phyloP scores from a whole-genome alignment of 2,329 filamentous ascomycete genomes.

The Trichophyton benhamiae region DNA sequence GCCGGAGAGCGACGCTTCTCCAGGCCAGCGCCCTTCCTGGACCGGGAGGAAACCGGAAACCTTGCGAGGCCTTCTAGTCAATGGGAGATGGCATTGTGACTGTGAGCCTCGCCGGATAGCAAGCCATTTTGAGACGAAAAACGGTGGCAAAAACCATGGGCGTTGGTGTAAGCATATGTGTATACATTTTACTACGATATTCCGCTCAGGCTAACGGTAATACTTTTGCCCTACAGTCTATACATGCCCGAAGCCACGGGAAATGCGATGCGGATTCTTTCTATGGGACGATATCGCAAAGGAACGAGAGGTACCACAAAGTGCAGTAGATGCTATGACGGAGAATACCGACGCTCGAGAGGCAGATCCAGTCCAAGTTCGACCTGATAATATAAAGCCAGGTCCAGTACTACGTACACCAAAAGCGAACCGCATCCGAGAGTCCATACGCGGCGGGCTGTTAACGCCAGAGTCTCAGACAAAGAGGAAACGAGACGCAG shows the following conservation, averaged over 20 bases:
- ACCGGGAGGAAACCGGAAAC: not conserved
- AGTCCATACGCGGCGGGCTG: constrained; percentile 16
- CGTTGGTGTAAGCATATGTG: constrained; percentile 36
- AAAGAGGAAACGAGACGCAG: constrained; percentile 12
- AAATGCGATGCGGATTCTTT: constrained; percentile 46
- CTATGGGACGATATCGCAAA: constrained; percentile 49
- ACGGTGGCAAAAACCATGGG: constrained; percentile 44
- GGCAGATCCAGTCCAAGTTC: too few relatives aligned
- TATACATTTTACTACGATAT: not conserved
- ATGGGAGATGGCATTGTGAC: constrained; percentile 43
- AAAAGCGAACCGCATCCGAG: not conserved
- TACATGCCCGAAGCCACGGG: constrained; percentile 42
- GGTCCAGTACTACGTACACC: not conserved
- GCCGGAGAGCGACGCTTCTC: not conserved
- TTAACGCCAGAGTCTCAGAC: constrained; percentile 26
- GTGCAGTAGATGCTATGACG: constrained; percentile 24
- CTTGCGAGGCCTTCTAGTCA: constrained; percentile 28
- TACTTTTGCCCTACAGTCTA: constrained; percentile 32
- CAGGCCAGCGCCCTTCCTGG: not conserved
- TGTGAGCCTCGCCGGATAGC: constrained; percentile 44
- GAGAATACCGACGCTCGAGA: not conserved
- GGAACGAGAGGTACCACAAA: constrained; percentile 38
- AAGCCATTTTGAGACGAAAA: constrained; percentile 45
- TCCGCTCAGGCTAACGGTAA: not conserved
- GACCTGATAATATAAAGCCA: not conserved